A percentile compares a stretch with the other conserved stretches of the same genome.
Conservation (phyloP, 306 rosid species). For the Lablab purpureus region DNA sequence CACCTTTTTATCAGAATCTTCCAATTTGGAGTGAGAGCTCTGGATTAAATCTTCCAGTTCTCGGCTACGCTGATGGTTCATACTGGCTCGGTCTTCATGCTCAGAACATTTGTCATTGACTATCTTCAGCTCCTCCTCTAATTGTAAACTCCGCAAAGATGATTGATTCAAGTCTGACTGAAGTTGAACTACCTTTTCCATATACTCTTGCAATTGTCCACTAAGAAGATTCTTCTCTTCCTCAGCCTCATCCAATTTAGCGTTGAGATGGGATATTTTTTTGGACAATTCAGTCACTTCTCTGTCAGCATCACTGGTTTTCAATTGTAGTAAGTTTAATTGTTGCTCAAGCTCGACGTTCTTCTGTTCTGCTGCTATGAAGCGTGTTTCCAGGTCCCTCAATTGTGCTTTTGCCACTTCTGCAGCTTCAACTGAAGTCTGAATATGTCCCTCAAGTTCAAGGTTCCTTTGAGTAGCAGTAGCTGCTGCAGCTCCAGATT, state of each 20-base stretch:
- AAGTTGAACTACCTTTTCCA: constrained; percentile 68
- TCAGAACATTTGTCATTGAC: constrained; percentile 64
- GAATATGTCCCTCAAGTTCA: constrained; percentile 75
- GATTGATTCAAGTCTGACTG: constrained; percentile 72
- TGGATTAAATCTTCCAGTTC: constrained; percentile 94
- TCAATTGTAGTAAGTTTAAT: constrained; percentile 62
- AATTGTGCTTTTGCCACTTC: constrained; percentile 79
- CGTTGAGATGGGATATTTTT: constrained; percentile 65
- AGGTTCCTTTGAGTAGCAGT: constrained; percentile 70
- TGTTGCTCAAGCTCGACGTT: constrained; percentile 86
- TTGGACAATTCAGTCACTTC: constrained; percentile 67
- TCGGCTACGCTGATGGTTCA: constrained; percentile 71
- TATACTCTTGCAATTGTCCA: constrained; percentile 60
- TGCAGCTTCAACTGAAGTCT: constrained; percentile 62
- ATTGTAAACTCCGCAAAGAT: constrained; percentile 55
- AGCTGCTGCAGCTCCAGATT: constrained; percentile 69
- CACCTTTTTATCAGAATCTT: constrained; percentile 68
- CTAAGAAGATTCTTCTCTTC: constrained; percentile 69
- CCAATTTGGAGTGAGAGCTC: constrained; percentile 74
- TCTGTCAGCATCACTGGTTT: constrained; percentile 67
- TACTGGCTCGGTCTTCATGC: constrained; percentile 79
- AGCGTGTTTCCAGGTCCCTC: constrained; percentile 70
- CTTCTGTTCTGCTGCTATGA: constrained; percentile 68
- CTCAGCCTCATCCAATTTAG: constrained; percentile 58
- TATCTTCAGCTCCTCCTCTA: constrained; percentile 79